Base-by-base conservation (phyloP, 2,329 filamentous ascomycete genomes). In the Emmonsia crescens region DNA sequence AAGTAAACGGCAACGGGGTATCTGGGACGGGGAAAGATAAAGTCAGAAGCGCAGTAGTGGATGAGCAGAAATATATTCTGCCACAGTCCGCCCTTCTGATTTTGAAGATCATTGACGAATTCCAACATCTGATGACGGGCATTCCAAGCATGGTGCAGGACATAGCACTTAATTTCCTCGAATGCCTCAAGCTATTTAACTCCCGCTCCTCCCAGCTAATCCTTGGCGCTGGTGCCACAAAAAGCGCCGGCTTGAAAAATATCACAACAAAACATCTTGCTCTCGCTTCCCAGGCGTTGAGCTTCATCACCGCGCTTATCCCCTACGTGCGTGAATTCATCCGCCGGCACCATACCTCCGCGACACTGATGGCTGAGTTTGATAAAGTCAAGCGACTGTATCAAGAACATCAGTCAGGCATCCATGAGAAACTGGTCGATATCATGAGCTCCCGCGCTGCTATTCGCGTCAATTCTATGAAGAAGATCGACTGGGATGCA, bases 181-280 rank as follows among this genome's bases (percentile, higher is more conserved):
- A 94, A 27, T 96, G 95, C 70, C 81, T 97, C 16, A 89, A 94
- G 66, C 82, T 96, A 3, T 99, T 97, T 81, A 96, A 99, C 74
- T 96, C 91, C 2, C 88, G 94, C 24, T 92, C 92, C 62, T 95
- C 89, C n/a, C 94, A 99, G 72, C 83, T 99, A 62, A 96, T 99
- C 66, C 85, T 99, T 6, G 94, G 94, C 0, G 94, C 94, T 1
- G 94, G 94, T 4, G 94, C 94, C 3, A 96, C 90, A 5, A 82
- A 85, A 42, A 91, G 89, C 29, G 94, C 92, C 0, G 93, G 93
- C 0, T 79, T 99, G 24, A 96, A 91, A 73, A 96, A 96, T 70
- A 99, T 99, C 72, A 96, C 90, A 0, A 96, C 94, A 0, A 94
- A 94, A 69, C 93, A 99, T 75, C 83, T 99, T 1, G 92, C 94